Conservation (phyloP, 2,329 filamentous ascomycete species). For the Diaporthe sp. region DNA sequence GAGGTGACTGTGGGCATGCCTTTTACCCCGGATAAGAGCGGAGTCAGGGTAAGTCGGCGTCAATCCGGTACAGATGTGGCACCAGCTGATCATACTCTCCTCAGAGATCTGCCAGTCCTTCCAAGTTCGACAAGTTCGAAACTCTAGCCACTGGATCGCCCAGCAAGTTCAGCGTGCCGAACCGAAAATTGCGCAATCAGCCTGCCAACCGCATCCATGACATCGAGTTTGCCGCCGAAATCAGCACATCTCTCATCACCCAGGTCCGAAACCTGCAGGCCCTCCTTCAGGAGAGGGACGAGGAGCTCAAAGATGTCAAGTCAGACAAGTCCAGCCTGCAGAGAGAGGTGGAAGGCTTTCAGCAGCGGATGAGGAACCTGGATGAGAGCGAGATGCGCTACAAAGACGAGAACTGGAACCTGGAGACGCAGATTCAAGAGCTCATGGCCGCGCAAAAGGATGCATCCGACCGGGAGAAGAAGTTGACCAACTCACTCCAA, state of each 20-base stretch:
- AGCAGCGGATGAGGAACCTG: slow-evolving; percentile 81
- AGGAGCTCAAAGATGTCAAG: slow-evolving; percentile 80
- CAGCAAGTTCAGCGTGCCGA: slow-evolving; percentile 88
- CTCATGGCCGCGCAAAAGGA: slow-evolving; percentile 79
- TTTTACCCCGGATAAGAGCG: slow-evolving; percentile 62
- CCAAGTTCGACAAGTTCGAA: slow-evolving; percentile 72
- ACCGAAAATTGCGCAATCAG: slow-evolving; percentile 90
- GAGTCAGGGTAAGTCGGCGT: slow-evolving; percentile 60
- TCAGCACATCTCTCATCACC: slow-evolving; percentile 92
- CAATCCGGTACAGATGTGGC: too few relatives aligned
- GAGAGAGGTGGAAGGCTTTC: slow-evolving; percentile 81
- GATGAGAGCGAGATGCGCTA: slow-evolving; percentile 96
- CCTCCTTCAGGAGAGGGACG: slow-evolving; percentile 87
- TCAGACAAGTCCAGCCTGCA: slow-evolving; percentile 83
- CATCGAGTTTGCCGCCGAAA: slow-evolving; percentile 98
- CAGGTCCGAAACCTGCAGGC: slow-evolving; percentile 92
- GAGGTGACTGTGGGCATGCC: slow-evolving; percentile 66
- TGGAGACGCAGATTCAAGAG: slow-evolving; percentile 93
- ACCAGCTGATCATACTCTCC: slow-evolving; percentile 32
- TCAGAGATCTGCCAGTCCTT: slow-evolving; percentile 77
- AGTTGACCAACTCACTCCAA: slow-evolving; percentile 79
- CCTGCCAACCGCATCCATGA: slow-evolving; percentile 90
- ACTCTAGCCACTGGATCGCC: slow-evolving; percentile 87
- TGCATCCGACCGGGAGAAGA: slow-evolving; percentile 83
- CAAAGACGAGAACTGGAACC: slow-evolving; percentile 98